Evolutionary conservation across 2,329 filamentous ascomycete genomes (phyloP).

Genomic region (Akanthomyces uredinophilus): DNA sequence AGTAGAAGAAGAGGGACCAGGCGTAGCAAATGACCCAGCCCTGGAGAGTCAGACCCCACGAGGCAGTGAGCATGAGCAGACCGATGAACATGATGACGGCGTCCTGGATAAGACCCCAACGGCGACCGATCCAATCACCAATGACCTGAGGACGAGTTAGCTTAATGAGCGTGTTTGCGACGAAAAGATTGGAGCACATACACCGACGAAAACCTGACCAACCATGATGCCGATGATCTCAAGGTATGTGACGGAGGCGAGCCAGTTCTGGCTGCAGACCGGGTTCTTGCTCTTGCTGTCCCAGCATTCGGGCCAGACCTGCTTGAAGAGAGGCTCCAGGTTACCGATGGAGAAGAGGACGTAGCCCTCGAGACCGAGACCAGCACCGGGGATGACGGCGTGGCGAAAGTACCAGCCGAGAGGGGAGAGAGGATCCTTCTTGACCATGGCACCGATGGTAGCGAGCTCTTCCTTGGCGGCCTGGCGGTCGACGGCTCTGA

Average conservation of each 20-base stretch:
- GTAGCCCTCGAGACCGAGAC: conserved; percentile 89
- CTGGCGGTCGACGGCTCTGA: conserved; percentile 63
- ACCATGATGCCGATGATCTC: conserved; percentile 94
- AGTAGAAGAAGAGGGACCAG: conserved; percentile 82
- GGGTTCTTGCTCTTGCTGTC: conserved; percentile 29
- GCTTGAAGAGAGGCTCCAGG: conserved; percentile 72
- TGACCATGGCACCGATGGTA: conserved; percentile 71
- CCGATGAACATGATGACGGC: conserved; percentile 90
- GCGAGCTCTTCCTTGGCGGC: conserved; percentile 65
- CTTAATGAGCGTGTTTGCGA: neutral
- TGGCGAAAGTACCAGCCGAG: conserved; percentile 84
- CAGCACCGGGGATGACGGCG: conserved; percentile 87
- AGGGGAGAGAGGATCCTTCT: conserved; percentile 78
- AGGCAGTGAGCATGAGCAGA: conserved; percentile 83
- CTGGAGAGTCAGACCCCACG: conserved; percentile 81
- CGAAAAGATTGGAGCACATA: conserved; percentile 34
- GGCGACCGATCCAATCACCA: conserved; percentile 75
- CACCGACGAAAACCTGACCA: conserved; percentile 81
- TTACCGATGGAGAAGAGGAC: conserved; percentile 97
- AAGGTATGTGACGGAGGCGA: conserved; percentile 79
- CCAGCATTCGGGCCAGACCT: conserved; percentile 79
- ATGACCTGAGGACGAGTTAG: conserved; percentile 38
- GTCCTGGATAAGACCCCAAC: conserved; percentile 94
- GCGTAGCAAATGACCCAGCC: conserved; percentile 98
- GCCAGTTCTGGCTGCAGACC: conserved; percentile 76